A percentile compares a stretch with the other conserved stretches of the same genome.
These are phyloP conservation scores for Blastomyces parvus DNA, from an alignment of 2,329 filamentous ascomycete species.

Conservation along the genomic window DNA sequence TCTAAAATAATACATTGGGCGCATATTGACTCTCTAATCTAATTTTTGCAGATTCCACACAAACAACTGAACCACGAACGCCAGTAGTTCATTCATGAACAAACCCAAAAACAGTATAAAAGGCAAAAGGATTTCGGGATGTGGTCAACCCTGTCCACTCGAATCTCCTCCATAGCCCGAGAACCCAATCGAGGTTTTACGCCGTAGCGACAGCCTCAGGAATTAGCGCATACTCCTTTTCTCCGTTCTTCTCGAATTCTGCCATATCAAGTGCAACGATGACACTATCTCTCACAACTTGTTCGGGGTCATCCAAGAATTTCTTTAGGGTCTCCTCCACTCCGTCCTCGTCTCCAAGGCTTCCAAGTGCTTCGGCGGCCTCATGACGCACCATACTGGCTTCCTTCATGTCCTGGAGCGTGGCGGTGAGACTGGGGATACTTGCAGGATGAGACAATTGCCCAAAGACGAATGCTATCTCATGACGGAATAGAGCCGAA, in stretches of 20 bases:
- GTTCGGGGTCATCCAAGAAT: conserved; percentile 83
- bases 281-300: conserved; percentile 88
- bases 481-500: conserved; percentile 91
- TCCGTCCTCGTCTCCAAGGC: conserved; percentile 83
- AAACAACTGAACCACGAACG: conserved; percentile 20
- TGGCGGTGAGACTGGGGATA: conserved; percentile 74
- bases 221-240: conserved; percentile 85
- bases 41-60: conserved; percentile 21
- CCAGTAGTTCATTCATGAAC: background rate
- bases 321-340: conserved; percentile 75
- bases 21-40: background rate
- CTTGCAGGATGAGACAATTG: conserved; percentile 95
- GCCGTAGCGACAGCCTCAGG: conserved; percentile 45
- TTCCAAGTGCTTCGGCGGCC: conserved; percentile 90
- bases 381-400: conserved; percentile 96
- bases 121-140: background rate
- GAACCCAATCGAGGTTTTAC: conserved; percentile 8
- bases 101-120: background rate
- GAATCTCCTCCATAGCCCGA: background rate
- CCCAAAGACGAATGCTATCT: conserved; percentile 96
- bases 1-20: background rate
- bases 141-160: background rate
- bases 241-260: conserved; percentile 82
- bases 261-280: conserved; percentile 97
- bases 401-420: conserved; percentile 69